phyloP scores from a whole-genome alignment of 441 rosid genomes.

The Monsonia emarginata region DNA sequence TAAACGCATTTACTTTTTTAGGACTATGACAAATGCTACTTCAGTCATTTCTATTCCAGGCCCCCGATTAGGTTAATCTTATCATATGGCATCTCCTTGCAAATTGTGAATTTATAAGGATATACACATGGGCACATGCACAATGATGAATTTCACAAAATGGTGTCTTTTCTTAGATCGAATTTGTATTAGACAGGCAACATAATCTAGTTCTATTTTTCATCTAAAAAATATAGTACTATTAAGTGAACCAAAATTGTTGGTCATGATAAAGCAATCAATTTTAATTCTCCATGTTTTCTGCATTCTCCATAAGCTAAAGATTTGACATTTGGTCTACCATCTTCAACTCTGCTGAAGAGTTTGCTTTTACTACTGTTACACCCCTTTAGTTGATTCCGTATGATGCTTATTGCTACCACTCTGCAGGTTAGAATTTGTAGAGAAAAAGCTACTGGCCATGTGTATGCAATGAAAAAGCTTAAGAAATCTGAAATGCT shows the following conservation, averaged over 20 bases:
- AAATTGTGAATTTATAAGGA: background rate
- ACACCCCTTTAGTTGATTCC: background rate
- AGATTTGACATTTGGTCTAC: background rate
- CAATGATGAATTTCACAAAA: background rate
- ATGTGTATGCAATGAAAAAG: constrained; percentile 22
- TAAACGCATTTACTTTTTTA: background rate
- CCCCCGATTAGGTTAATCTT: background rate
- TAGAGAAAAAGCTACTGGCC: constrained; percentile 19
- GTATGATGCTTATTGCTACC: background rate
- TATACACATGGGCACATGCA: background rate
- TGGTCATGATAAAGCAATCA: background rate
- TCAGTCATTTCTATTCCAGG: background rate
- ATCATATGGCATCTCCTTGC: background rate
- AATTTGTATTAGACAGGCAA: background rate
- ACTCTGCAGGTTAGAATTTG: constrained; percentile 22
- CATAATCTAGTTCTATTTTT: background rate
- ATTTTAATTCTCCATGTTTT: background rate
- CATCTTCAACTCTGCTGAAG: background rate
- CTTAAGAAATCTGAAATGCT: constrained; percentile 25
- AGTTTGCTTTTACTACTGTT: background rate
- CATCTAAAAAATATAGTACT: background rate
- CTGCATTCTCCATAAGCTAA: background rate
- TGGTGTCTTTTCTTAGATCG: background rate
- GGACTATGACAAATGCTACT: background rate
- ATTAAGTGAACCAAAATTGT: background rate